phyloP scores from a whole-genome alignment of 768 basidiomycete genomes.

The Mycena galericulata region DNA sequence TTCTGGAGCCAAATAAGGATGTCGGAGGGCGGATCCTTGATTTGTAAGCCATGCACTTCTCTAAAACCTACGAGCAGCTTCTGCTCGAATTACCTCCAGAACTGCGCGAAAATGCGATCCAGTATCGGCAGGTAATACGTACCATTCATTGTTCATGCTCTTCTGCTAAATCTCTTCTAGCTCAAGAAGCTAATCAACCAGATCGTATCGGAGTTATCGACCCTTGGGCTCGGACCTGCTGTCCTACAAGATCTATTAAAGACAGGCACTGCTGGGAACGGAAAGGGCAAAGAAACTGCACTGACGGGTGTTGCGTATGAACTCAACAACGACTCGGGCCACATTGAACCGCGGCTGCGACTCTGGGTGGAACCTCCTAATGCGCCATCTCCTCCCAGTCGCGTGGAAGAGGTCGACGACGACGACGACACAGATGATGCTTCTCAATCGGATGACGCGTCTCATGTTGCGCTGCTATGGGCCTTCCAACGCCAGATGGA shows the following conservation, averaged over 20 bases:
- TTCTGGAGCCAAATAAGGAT: no score
- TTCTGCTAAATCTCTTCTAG: slow-evolving; percentile 50
- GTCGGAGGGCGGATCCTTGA: background rate
- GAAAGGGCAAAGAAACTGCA: slow-evolving; percentile 35
- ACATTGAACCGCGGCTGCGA: slow-evolving; percentile 68
- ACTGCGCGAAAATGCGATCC: slow-evolving; percentile 80
- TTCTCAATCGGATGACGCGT: background rate
- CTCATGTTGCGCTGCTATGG: slow-evolving; percentile 39
- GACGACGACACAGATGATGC: slow-evolving; percentile 29
- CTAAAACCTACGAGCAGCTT: slow-evolving; percentile 74
- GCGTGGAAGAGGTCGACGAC: slow-evolving; percentile 28
- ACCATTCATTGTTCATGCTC: background rate
- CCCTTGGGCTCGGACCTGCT: slow-evolving; percentile 70
- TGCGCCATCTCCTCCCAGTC: slow-evolving; percentile 30
- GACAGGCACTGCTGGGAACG: slow-evolving; percentile 35
- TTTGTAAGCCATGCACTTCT: slow-evolving; percentile 73
- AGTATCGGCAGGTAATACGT: slow-evolving; percentile 78
- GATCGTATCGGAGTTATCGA: slow-evolving; percentile 81
- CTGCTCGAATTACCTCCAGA: slow-evolving; percentile 80
- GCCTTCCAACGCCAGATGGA: slow-evolving; percentile 36
- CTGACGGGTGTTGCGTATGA: slow-evolving; percentile 63
- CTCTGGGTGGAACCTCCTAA: slow-evolving; percentile 55
- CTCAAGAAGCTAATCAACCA: slow-evolving; percentile 92
- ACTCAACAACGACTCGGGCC: slow-evolving; percentile 58
- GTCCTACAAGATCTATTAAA: slow-evolving; percentile 59